Percentiles rank a stretch among this genome's conserved stretches.
phyloP scores from a whole-genome alignment of 345 rosid genomes.

The Citrus reticulata region DNA sequence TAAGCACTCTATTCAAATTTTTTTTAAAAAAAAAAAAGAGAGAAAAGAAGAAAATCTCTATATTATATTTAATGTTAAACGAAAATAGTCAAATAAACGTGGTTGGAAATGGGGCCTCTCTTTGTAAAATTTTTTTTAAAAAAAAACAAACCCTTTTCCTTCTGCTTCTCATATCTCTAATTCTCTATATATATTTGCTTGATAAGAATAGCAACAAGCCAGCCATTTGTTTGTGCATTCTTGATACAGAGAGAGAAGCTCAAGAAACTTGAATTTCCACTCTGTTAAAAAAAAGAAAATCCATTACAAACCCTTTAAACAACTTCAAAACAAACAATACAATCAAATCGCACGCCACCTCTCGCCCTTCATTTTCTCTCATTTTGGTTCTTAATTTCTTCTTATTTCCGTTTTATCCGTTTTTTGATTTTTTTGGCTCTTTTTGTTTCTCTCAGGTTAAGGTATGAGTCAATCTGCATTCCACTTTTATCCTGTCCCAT shows the following conservation, averaged over 20 bases:
- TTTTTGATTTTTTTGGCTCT: not conserved
- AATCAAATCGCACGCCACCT: no score
- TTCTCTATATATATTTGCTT: not conserved
- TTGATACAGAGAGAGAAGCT: not conserved
- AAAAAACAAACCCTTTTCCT: not conserved
- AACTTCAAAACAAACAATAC: not conserved
- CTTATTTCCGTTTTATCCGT: slow-evolving; percentile 1
- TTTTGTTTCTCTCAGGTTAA: slow-evolving; percentile 11
- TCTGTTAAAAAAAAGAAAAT: not conserved
- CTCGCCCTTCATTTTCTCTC: not conserved
- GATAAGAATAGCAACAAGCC: slow-evolving; percentile 1
- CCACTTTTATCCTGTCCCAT: not conserved
- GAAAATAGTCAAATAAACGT: not conserved
- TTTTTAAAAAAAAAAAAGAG: no score
- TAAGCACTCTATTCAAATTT: no score
- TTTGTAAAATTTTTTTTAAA: no score
- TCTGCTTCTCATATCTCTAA: not conserved
- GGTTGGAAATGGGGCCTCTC: not conserved
- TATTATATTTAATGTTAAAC: not conserved
- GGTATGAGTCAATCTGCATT: slow-evolving; percentile 10
- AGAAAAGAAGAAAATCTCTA: no score
- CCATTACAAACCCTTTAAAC: not conserved
- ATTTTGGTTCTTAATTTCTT: not conserved
- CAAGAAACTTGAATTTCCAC: not conserved
- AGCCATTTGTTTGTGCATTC: not conserved